A percentile compares a stretch with the other conserved stretches of the same genome.
Evolutionary conservation across 2,329 filamentous ascomycete genomes (phyloP).

Genomic region (Epichloe typhina): DNA sequence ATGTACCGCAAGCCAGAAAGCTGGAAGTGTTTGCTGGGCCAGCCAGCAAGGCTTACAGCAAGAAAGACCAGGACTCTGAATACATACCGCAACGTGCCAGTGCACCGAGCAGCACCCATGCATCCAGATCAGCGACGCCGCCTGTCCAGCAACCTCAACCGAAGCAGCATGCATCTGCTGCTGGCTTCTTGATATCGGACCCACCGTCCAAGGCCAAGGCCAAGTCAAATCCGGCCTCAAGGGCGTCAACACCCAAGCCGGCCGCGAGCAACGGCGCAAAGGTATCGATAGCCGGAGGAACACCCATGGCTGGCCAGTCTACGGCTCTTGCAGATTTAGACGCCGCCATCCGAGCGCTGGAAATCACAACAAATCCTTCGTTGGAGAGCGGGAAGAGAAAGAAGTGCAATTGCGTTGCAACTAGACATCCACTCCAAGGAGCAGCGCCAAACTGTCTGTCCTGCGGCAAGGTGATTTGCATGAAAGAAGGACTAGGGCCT

Average conservation of each 20-base stretch:
- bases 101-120: constrained; percentile 24
- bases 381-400: constrained; percentile 42
- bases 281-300: constrained; percentile 60
- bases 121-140: constrained; percentile 24
- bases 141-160: constrained; percentile 23
- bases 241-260: constrained; percentile 42
- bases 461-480: constrained; percentile 90
- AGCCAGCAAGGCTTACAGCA: constrained; percentile 58
- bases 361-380: constrained; percentile 81
- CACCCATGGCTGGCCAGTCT: constrained; percentile 70
- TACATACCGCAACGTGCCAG: constrained; percentile 49
- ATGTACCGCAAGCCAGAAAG: constrained; percentile 49
- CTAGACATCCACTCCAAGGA: constrained; percentile 74
- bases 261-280: constrained; percentile 43
- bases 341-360: constrained; percentile 75
- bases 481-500: constrained; percentile 84
- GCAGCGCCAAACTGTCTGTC: constrained; percentile 85
- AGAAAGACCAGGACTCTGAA: constrained; percentile 55
- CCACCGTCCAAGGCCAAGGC: constrained; percentile 42
- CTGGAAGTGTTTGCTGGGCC: constrained; percentile 49
- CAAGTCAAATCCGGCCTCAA: constrained; percentile 37
- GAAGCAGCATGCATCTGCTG: constrained; percentile 43
- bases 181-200: constrained; percentile 74
- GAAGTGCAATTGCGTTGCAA: constrained; percentile 78
- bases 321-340: constrained; percentile 58